Base-by-base conservation (phyloP, 306 rosid genomes). In the Rosa chinensis region DNA sequence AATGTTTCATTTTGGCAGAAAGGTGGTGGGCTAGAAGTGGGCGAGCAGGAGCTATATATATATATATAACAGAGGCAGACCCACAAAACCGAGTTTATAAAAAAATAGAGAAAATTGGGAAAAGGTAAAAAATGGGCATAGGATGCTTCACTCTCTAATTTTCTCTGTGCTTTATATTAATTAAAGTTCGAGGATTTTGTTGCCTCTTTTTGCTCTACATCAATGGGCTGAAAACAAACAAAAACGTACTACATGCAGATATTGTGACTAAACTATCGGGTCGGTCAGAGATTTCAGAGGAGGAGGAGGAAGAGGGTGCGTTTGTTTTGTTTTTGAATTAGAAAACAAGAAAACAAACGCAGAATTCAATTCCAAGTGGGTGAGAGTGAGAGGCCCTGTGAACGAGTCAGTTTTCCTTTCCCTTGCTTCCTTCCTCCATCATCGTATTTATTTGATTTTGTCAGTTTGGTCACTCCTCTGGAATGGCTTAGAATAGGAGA, bases 241-340 rank as follows among this genome's bases (percentile, higher is more conserved):
- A 83, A 87, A 80, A 89, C 89, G 94, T 85, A 93, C 85, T 25
- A 71, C 97, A 92, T 92, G 97, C 96, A 89, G 86, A 89, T 90
- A 88, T 88, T 88, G 96, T 92, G 97, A 90, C 89, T 86, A 82
- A 86, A 94, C 85, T 88, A 82, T 81, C 90, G 93, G 87, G 91
- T 91, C 94, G 88, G 93, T 91, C 97, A 91, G 94, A 91, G 90
- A 82, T 84, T 78, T 86, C 86, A 83, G 90, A 91, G 87, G 66
- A 56, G 42, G 82, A 12, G 18, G 20, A 62, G 18, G 40, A 35
- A 4, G 71, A 63, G 42, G 67, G 67, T 62, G 88, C 80, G 80
- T 82, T 86, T 76, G 78, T 83, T 87, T 77, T 79, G 45, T 73
- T 50, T 71, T 85, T 77, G 80, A 87, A 81, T 84, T 56, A 55